Conservation (phyloP, 139 green algal species). For the Deuterostichococcus epilithicus region DNA sequence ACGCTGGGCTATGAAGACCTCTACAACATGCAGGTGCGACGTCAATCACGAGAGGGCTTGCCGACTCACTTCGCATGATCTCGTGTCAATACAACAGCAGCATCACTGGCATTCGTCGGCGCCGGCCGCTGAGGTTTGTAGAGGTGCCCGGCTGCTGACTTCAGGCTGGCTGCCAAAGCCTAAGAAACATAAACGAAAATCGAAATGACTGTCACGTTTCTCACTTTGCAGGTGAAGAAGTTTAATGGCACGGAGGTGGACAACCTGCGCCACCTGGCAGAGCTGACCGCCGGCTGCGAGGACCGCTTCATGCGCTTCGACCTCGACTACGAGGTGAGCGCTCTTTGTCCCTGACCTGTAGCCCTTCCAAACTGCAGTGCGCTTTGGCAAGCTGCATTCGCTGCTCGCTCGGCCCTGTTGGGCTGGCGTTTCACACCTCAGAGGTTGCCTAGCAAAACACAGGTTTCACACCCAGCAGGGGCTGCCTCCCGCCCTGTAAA, state of each 20-base stretch:
- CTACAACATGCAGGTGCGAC: conserved; percentile 66
- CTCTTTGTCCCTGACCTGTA: not conserved
- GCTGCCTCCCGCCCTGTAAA: too few relatives aligned
- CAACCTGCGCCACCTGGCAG: conserved; percentile 77
- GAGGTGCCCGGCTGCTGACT: too few relatives aligned
- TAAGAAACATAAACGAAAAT: too few relatives aligned
- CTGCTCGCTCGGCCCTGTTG: not conserved
- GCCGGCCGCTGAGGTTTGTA: too few relatives aligned
- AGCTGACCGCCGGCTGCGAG: conserved; percentile 50
- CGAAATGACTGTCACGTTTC: not conserved
- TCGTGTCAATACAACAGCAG: too few relatives aligned
- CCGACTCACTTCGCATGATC: too few relatives aligned
- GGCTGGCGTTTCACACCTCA: not conserved
- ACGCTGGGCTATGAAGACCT: conserved; percentile 88
- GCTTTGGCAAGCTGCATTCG: not conserved
- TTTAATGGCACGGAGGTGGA: conserved; percentile 76
- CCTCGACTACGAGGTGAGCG: conserved; percentile 63
- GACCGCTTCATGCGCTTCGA: conserved; percentile 71
- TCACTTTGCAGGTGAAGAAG: conserved; percentile 46
- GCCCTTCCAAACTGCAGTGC: not conserved
- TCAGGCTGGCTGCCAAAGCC: too few relatives aligned
- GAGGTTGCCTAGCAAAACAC: too few relatives aligned
- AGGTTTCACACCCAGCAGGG: too few relatives aligned
- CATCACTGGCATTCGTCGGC: too few relatives aligned
- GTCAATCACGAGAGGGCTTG: too few relatives aligned